Percentiles rank a stretch among this genome's conserved stretches.
phyloP scores from a whole-genome alignment of 75 land plant species.

The Adiantum capillusveneris region DNA sequence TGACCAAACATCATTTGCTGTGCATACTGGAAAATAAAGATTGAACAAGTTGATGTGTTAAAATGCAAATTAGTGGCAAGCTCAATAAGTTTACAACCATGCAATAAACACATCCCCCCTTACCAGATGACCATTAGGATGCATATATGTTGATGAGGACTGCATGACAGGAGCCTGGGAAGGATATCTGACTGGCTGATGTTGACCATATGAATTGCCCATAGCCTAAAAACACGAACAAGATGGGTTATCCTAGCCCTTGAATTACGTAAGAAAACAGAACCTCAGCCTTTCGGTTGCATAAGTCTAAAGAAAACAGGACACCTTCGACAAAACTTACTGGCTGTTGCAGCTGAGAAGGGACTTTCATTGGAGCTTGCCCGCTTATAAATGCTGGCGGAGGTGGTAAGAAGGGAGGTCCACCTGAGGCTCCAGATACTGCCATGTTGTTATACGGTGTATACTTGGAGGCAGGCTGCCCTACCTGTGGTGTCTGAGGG shows the following conservation, averaged over 20 bases:
- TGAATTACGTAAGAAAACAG: no score
- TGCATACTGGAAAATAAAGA: constrained; percentile 25
- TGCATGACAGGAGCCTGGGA: constrained; percentile 30
- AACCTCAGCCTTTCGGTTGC: no score
- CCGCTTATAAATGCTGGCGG: constrained; percentile 13
- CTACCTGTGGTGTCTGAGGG: constrained; percentile 5
- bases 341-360: constrained; percentile 28
- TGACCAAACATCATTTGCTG: constrained; percentile 37
- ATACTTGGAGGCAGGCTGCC: constrained; percentile 10
- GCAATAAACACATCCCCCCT: neutral
- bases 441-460: neutral
- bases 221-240: neutral
- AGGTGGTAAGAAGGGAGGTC: constrained; percentile 9
- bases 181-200: constrained; percentile 30
- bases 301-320: neutral
- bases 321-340: constrained; percentile 7
- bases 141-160: constrained; percentile 20
- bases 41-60: no score
- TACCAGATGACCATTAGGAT: constrained; percentile 14
- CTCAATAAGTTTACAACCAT: neutral
- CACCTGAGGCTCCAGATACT: constrained; percentile 13
- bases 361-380: constrained; percentile 13
- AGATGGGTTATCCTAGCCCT: no score
- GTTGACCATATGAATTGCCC: constrained; percentile 32
- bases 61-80: neutral